Evolutionary conservation across 2,329 filamentous ascomycete genomes (phyloP).

Genomic region (Hypoxylon sp.): DNA sequence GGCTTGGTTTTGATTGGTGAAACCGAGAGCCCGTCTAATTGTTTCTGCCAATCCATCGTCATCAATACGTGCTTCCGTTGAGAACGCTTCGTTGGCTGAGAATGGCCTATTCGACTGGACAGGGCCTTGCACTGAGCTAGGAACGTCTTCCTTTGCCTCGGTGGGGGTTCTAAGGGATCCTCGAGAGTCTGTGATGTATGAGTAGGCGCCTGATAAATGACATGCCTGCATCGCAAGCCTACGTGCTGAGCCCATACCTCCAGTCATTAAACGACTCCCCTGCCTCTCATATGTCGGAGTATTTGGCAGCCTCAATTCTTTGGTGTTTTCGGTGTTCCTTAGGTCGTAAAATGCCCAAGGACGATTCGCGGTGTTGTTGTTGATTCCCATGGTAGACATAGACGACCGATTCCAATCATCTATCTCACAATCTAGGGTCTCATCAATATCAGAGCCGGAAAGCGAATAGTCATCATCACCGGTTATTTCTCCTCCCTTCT

Average conservation of each 20-base stretch:
- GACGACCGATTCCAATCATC: constrained; percentile 33
- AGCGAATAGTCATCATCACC: constrained; percentile 50
- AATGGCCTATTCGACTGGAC: background rate
- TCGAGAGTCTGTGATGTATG: background rate
- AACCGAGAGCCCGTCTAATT: background rate
- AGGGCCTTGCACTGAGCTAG: background rate
- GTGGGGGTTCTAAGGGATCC: background rate
- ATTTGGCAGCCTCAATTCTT: background rate
- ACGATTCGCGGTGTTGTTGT: constrained; percentile 3
- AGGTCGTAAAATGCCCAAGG: constrained; percentile 50
- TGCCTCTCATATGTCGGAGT: background rate
- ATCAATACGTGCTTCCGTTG: too few relatives aligned
- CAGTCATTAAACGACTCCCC: background rate
- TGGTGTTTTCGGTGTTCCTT: constrained; percentile 31
- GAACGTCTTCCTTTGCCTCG: background rate
- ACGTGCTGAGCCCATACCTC: constrained; percentile 23
- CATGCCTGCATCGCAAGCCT: constrained; percentile 26
- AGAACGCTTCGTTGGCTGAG: background rate
- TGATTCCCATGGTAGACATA: background rate
- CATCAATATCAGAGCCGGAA: constrained; percentile 41
- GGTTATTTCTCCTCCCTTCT: constrained; percentile 48
- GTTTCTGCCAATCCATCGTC: background rate
- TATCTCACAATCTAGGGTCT: constrained; percentile 32
- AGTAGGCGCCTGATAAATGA: background rate
- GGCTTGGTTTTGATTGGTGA: background rate